Conservation (phyloP, 176 grass and related monocot species). For the Typha latifolia region DNA sequence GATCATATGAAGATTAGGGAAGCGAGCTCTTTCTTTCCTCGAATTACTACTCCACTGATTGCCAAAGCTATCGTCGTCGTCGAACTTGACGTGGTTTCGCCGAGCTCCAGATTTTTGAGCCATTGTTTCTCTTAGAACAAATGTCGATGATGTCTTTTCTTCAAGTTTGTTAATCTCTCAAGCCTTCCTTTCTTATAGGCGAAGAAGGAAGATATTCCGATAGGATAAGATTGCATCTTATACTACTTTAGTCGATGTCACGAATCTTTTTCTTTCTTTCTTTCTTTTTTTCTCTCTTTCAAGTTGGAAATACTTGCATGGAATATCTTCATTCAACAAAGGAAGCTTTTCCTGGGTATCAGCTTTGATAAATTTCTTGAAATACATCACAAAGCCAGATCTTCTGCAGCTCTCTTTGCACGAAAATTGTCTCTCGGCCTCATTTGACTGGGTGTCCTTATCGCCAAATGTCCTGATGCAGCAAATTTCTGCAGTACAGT, state of each 20-base stretch:
- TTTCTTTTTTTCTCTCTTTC: background rate
- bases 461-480: too few relatives aligned
- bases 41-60: background rate
- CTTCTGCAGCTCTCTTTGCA: too few relatives aligned
- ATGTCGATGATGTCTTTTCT: constrained; percentile 2
- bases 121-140: constrained; percentile 3
- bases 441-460: too few relatives aligned
- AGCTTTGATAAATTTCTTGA: too few relatives aligned
- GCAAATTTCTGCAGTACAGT: too few relatives aligned
- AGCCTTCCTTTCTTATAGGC: constrained; percentile 39
- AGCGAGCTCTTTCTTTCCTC: constrained; percentile 10
- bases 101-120: background rate
- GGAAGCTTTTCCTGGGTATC: too few relatives aligned
- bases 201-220: constrained; percentile 3
- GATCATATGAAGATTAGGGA: constrained; percentile 19
- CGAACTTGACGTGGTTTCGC: constrained; percentile 3
- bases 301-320: background rate
- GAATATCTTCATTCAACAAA: too few relatives aligned
- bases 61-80: constrained; percentile 13
- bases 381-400: too few relatives aligned
- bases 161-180: constrained; percentile 17
- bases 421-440: too few relatives aligned
- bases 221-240: constrained; percentile 29
- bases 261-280: background rate
- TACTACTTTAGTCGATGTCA: constrained; percentile 14